Percentiles rank a stretch among this genome's conserved stretches.
Conservation (phyloP, 805 yeast genomes). For the Blastobotrys chiropterorum region DNA sequence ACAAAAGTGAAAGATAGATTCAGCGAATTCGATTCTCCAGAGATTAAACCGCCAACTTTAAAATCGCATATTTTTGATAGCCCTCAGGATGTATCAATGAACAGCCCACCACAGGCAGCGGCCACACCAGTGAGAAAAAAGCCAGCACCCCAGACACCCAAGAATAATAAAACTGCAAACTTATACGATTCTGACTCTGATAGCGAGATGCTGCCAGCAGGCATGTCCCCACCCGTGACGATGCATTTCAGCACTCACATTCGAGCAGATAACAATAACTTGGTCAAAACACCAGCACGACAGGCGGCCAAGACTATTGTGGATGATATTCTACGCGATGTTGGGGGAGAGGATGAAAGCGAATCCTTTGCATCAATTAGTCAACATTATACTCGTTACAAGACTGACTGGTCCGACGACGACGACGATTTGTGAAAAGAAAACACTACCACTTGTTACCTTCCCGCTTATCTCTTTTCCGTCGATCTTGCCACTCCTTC, state of each 20-base stretch:
- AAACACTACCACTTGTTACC: slow-evolving; percentile 11
- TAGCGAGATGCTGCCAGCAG: slow-evolving; percentile 15
- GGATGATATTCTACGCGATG: slow-evolving; percentile 18
- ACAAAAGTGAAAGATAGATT: not conserved
- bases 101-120: not conserved
- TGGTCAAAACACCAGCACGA: slow-evolving; percentile 20
- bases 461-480: slow-evolving; percentile 11
- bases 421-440: slow-evolving; percentile 1
- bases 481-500: slow-evolving; percentile 50
- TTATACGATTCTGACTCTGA: slow-evolving; percentile 14
- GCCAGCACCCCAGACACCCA: not conserved
- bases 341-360: slow-evolving; percentile 6
- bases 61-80: slow-evolving; percentile 6
- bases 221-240: slow-evolving; percentile 25
- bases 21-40: slow-evolving; percentile 5
- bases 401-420: not conserved
- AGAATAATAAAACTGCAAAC: not conserved
- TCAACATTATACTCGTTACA: slow-evolving; percentile 3
- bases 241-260: slow-evolving; percentile 14
- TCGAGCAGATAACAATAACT: slow-evolving; percentile 2
- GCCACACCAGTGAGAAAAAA: slow-evolving; percentile 3
- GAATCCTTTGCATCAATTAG: slow-evolving; percentile 2
- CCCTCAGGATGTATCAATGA: slow-evolving; percentile 4
- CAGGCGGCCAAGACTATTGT: slow-evolving; percentile 20
- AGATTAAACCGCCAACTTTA: slow-evolving; percentile 6